Evolutionary conservation across 345 rosid genomes (phyloP), one percentile per base, ranked within the genome.

Genomic region (Gossypium ekmanianum): DNA sequence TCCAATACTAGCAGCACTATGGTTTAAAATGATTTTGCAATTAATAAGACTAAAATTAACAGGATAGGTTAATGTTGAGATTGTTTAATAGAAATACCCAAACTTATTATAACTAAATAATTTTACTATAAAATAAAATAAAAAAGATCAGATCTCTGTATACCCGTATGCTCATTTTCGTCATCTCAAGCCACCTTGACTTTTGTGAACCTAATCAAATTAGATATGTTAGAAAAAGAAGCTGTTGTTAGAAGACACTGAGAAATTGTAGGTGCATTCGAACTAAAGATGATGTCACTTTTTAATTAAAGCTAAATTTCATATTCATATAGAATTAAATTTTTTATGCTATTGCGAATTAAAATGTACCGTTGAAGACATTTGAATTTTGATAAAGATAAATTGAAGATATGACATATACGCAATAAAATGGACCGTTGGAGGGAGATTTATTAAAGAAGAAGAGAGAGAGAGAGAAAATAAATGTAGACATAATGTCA

Each of bases 361-460:
- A 22, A 45, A 67, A 7, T 4, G 54, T 22, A 47, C 71, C 71
- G 71, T 67, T 67, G 39, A 47, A 67, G 39, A 67, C 22, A 22
- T 47, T 61, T 61, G 44, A 61, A 61, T 27, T 27, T 44, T 18
- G 9, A 20, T 24, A 7, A 24, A 66, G 14, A 44, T 20, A 66
- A 67, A 45, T 20, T 22, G 16, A 45, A 44, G 34, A 67, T 12
- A 18, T 45, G 55, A 12, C 56, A 66, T 67, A 11, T 66, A 18
- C 17, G 20, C 12, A 2, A 68, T 47, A 3, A 1, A 68, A 47
- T 22, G 72, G 8, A 47, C 41, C 56, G 72, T 68, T 47, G 39
- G 39, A 47, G 71, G 22, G 39, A 39, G 7, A 7, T 7, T 11
- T 20, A 18, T 43, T 1, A 0, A 18, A 18, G 13, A 12, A 10